Conservation (phyloP, 2,329 filamentous ascomycete species). For the Ophiosphaerella korrae region DNA sequence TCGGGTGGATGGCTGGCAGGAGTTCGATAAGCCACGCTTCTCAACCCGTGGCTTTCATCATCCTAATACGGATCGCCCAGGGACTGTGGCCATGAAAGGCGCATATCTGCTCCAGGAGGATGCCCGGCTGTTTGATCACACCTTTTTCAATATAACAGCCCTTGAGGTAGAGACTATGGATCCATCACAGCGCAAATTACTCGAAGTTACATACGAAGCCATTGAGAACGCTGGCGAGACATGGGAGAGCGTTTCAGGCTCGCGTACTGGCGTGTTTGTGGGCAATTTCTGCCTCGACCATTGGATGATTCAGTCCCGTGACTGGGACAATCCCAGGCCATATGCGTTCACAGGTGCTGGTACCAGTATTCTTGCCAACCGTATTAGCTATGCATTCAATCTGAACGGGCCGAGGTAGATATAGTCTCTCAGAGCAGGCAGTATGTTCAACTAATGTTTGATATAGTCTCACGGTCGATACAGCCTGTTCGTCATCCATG, state of each 20-base stretch:
- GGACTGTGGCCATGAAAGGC: constrained; percentile 22
- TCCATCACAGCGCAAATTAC: constrained; percentile 32
- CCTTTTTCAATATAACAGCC: constrained; percentile 31
- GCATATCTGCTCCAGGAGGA: constrained; percentile 42
- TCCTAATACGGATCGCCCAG: constrained; percentile 21
- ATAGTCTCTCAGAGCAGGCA: constrained; percentile 13
- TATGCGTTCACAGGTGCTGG: constrained; percentile 20
- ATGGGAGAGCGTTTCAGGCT: constrained; percentile 27
- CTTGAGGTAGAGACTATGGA: constrained; percentile 30
- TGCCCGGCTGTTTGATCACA: constrained; percentile 42
- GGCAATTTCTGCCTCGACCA: constrained; percentile 25
- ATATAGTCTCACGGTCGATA: constrained; percentile 27
- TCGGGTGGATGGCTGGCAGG: constrained; percentile 32
- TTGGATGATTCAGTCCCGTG: constrained; percentile 15
- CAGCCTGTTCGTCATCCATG: constrained; percentile 31
- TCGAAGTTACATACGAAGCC: constrained; percentile 42
- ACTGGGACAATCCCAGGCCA: constrained; percentile 12
- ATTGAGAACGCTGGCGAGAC: constrained; percentile 46
- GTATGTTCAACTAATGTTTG: too few relatives aligned
- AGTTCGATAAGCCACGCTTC: constrained; percentile 33
- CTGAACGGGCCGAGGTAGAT: constrained; percentile 21
- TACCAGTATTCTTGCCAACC: constrained; percentile 27
- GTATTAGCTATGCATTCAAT: constrained; percentile 37
- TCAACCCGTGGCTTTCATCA: constrained; percentile 44
- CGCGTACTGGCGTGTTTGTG: constrained; percentile 27